Evolutionary conservation across 2,329 filamentous ascomycete species (phyloP), one percentile per base, ranked within the genome.

Genomic region (Diaporthe citrichinensis): DNA sequence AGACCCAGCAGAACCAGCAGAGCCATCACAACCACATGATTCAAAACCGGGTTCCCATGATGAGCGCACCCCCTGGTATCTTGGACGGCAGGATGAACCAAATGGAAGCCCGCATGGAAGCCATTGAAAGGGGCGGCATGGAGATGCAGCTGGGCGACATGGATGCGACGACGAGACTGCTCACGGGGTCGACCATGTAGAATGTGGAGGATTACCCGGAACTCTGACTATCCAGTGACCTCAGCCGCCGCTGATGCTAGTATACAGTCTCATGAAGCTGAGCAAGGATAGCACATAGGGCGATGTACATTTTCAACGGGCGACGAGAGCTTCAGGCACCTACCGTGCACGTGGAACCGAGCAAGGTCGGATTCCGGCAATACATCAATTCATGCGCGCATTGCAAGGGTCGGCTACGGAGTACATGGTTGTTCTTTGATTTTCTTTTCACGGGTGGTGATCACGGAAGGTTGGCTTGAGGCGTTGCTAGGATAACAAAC

Each of bases 131-230:
- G 62, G 79, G 82, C 65, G 83, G 83, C 20, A 82, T 86, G 79
- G 84, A 84, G 23, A 84, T 81, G 74, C 82, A 80, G 0, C 81
- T 86, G 79, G 82, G 85, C 65, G 85, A 85, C 44, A 85, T 86
- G 78, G 84, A 84, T 28, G 80, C 84, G 6, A 83, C 85, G 78
- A 71, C 75, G 39, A 74, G 75, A 31, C 79, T 86, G 23, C 81
- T 84, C 31, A 78, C 81, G 2, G 76, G 82, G 20, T 74, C 78
- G 17, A 83, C 85, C 49, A 83, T 85, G 80, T 85, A 84, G 78
- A 34, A 73, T 14, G 68, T 57, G 46, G 20, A 41, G 44, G 12
- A 31, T n/a, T 20, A 17, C 14, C 34, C 36, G 57, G 44, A n/a
- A 46, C 20, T 17, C 55, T 15, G 2, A 34, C 71, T 20, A 20